These are phyloP conservation scores for Stephanodiscus minutulus DNA, from an alignment of 108 stramenopile species.

Conservation along the genomic window DNA sequence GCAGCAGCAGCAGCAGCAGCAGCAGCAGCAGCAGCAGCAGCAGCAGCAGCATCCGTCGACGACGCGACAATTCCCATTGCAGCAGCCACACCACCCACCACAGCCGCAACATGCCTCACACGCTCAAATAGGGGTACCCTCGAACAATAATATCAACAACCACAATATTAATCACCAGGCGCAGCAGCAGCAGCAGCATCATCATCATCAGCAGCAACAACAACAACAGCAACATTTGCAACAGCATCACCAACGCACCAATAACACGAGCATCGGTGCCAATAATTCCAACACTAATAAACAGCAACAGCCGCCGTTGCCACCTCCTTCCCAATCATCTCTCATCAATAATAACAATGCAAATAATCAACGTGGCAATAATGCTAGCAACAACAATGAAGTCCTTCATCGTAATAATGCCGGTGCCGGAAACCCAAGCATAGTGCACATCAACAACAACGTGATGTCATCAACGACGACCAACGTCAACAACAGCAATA, in stretches of 20 bases:
- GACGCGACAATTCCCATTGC: slow-evolving; percentile 1
- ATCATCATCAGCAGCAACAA: slow-evolving; percentile 11
- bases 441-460: slow-evolving; percentile 9
- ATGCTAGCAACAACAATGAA: slow-evolving; percentile 5
- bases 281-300: slow-evolving; percentile 15
- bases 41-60: slow-evolving; percentile 11
- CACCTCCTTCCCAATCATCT: slow-evolving; percentile 8
- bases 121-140: neutral
- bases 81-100: slow-evolving; percentile 13
- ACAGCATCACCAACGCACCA: slow-evolving; percentile 18
- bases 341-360: slow-evolving; percentile 5
- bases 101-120: slow-evolving; percentile 12
- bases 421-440: neutral
- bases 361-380: slow-evolving; percentile 13
- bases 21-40: slow-evolving; percentile 17
- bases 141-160: neutral
- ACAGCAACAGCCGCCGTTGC: slow-evolving; percentile 16
- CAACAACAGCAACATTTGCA: slow-evolving; percentile 19
- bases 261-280: neutral
- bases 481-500: slow-evolving; percentile 19
- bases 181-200: slow-evolving; percentile 19
- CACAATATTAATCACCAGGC: neutral
- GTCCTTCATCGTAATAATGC: neutral
- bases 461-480: slow-evolving; percentile 4
- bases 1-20: slow-evolving; percentile 20